Evolutionary conservation across 2,329 filamentous ascomycete genomes (phyloP), one percentile per base, ranked within the genome.

Genomic region (Aspergillus neotritici): DNA sequence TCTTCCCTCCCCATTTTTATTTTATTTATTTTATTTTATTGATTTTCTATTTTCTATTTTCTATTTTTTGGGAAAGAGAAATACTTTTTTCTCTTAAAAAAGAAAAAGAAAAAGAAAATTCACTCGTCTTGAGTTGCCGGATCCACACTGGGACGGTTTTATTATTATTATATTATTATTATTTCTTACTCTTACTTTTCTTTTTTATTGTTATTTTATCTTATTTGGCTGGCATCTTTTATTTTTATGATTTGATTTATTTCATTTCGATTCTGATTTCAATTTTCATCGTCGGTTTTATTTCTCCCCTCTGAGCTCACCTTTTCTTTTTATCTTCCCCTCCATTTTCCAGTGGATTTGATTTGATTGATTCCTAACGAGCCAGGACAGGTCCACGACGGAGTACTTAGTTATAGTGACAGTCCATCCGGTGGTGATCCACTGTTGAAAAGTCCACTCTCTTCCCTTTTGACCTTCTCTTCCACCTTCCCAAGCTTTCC

Each of bases 341-440:
- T 42, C 12, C 31, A 21, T 36, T 29, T 21, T 28, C 11, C 21
- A 15, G 15, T 34, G 38, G n/a, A 40, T 30, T 44, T 32, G 13
- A 39, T 46, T 51, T 47, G 38, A 47, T 51, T 43, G 43, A 40
- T 50, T 46, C 34, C 28, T 47, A 29, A 43, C 28, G 28, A 30
- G 25, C 41, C 21, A 44, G 28, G 40, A 40, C 44, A 44, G 34
- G 34, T 28, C 33, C 31, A 43, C 40, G 37, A 45, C 28, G 39
- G 33, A 41, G 34, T 43, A 44, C 33, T 35, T 46, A 49, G 48
- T 44, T 46, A 51, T 51, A 49, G 41, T 37, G 44, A 51, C 40
- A 38, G 41, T 38, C 46, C 31, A 40, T 43, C 44, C 44, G 50
- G 42, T 25, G 21, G 21, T 43, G 47, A 48, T 49, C 49, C 43